phyloP scores from a whole-genome alignment of 352 stramenopile genomes.

The Phytophthora ramorum region DNA sequence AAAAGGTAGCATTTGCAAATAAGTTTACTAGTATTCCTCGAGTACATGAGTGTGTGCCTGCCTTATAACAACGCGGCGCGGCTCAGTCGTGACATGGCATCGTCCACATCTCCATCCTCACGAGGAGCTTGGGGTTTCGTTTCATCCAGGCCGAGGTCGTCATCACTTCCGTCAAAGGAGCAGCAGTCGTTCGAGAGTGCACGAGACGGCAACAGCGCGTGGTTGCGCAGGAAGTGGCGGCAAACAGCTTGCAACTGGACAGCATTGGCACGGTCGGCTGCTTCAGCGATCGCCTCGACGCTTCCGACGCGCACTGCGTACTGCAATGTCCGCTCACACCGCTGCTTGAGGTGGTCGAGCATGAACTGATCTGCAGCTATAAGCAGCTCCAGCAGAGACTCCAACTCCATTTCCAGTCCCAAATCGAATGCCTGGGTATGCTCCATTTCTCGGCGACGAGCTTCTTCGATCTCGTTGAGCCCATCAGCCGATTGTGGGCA shows the following conservation, averaged over 20 bases:
- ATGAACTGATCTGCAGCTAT: constrained; percentile 96
- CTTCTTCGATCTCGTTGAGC: constrained; percentile 43
- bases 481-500: constrained; percentile 44
- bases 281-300: constrained; percentile 87
- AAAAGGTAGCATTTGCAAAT: constrained; percentile 34
- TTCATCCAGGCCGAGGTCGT: constrained; percentile 20
- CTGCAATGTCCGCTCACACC: constrained; percentile 92
- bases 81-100: constrained; percentile 18
- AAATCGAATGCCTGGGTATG: constrained; percentile 22
- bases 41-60: constrained; percentile 10
- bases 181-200: constrained; percentile 14
- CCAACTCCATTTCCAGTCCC: constrained; percentile 57
- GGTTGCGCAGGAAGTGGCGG: constrained; percentile 93
- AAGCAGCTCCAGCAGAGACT: constrained; percentile 88
- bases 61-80: constrained; percentile 29
- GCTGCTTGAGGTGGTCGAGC: constrained; percentile 96
- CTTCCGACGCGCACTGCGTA: constrained; percentile 83
- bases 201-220: constrained; percentile 32
- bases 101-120: constrained; percentile 20
- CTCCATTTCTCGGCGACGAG: constrained; percentile 18
- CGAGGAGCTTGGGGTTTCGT: constrained; percentile 17
- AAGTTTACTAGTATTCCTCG: constrained; percentile 27
- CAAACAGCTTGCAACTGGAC: constrained; percentile 92
- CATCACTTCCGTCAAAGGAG: constrained; percentile 26
- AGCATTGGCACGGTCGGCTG: constrained; percentile 93